A percentile compares a stretch with the other conserved stretches of the same genome.
Evolutionary conservation across 2,329 filamentous ascomycete species (phyloP).

Genomic region (Claviceps fusiformis): DNA sequence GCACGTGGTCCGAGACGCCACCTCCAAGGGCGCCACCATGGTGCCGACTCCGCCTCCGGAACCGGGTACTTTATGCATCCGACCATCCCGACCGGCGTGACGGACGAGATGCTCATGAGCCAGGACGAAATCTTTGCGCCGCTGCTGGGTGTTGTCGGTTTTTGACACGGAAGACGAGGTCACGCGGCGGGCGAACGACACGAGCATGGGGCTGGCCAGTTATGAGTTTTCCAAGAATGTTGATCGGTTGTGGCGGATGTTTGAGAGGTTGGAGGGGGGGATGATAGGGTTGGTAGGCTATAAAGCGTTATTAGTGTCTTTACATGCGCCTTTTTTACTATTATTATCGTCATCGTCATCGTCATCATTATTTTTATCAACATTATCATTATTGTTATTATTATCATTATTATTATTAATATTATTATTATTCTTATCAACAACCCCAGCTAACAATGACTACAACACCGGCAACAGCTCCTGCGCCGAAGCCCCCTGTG

Average conservation of each 20-base stretch:
- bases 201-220: constrained; percentile 56
- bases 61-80: constrained; percentile 56
- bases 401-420: too few species aligned
- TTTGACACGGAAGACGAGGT: constrained; percentile 61
- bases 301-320: too few species aligned
- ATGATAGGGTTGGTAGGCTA: constrained; percentile 20
- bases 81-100: constrained; percentile 56
- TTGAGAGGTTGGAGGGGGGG: constrained; percentile 33
- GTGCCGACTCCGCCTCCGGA: constrained; percentile 8
- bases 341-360: background rate
- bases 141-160: constrained; percentile 48
- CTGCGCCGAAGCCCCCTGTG: constrained; percentile 31
- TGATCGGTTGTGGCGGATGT: constrained; percentile 27
- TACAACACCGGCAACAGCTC: constrained; percentile 28
- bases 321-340: too few species aligned
- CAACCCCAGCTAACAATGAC: background rate
- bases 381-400: too few species aligned
- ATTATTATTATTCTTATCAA: too few species aligned
- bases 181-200: constrained; percentile 48
- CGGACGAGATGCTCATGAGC: constrained; percentile 49
- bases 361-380: constrained; percentile 8
- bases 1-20: constrained; percentile 44
- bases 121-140: constrained; percentile 62
- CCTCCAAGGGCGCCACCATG: constrained; percentile 42
- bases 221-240: constrained; percentile 50